These are phyloP conservation scores for Metschnikowia vanudenii DNA, from an alignment of 805 yeast genomes.

Conservation along the genomic window DNA sequence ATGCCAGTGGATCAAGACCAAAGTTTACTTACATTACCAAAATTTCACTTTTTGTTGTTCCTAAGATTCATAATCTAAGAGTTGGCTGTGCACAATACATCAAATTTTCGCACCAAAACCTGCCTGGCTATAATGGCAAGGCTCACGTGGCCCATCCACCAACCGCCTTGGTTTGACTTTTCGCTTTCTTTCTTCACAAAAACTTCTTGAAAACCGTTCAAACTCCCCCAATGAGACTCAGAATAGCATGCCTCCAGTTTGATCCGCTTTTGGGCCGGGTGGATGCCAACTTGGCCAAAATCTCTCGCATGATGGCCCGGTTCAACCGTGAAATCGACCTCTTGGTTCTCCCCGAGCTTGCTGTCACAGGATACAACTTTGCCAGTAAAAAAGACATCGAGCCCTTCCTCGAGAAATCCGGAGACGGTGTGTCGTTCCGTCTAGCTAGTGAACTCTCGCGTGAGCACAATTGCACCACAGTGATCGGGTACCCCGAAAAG, in stretches of 20 bases:
- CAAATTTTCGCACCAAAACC: too few relatives aligned
- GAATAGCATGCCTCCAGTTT: conserved; percentile 66
- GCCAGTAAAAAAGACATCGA: conserved; percentile 40
- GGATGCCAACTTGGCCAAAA: conserved; percentile 50
- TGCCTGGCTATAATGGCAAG: too few relatives aligned
- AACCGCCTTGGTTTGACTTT: too few relatives aligned
- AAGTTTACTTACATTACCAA: too few relatives aligned
- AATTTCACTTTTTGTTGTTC: too few relatives aligned
- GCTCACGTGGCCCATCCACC: too few relatives aligned
- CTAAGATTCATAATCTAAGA: too few relatives aligned
- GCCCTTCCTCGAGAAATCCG: conserved; percentile 56
- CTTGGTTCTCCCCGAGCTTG: conserved; percentile 79
- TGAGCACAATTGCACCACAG: conserved; percentile 57
- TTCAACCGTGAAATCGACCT: conserved; percentile 49
- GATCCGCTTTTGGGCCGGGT: conserved; percentile 63
- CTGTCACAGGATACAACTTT: conserved; percentile 83
- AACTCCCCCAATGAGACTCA: conserved; percentile 39
- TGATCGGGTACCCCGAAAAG: conserved; percentile 81
- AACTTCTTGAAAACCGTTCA: neutral
- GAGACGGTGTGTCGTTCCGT: conserved; percentile 47
- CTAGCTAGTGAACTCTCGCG: conserved; percentile 59
- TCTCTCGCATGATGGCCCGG: conserved; percentile 39
- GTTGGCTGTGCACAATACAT: too few relatives aligned
- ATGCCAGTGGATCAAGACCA: too few relatives aligned
- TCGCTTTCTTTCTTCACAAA: too few relatives aligned